Base-by-base conservation (phyloP, 345 rosid genomes). In the Murraya koenigii region DNA sequence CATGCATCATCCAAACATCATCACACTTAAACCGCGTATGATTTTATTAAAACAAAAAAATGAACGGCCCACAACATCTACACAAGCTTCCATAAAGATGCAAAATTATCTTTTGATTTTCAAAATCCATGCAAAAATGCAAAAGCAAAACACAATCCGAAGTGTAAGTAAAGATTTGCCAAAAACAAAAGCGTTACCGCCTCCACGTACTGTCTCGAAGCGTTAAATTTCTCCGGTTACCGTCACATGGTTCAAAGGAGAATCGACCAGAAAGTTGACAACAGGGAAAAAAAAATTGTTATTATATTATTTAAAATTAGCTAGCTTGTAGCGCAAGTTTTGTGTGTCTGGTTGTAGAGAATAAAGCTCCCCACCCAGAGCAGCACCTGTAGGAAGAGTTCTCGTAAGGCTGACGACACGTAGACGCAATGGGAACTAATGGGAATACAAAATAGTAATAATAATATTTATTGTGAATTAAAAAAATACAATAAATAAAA, bases 391-490 rank as follows among this genome's bases (percentile, higher is more conserved):
- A 69, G 68, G 80, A 62, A 26, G 52, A 26, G 52, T 41, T 60
- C 20, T 33, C 89, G 93, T 86, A 72, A 86, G 87, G 85, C 77
- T 88, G 98, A 92, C 92, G 88, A 77, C 87, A 79, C 62, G 78
- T 66, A 66, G 60, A 85, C 97, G 93, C 84, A 87, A 83, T 85
- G 83, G 77, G 86, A 82, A 82, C 83, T 47, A 63, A 77, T 75
- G 83, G 78, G 75, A 61, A 72, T 71, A 66, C 30, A 26, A 19
- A 36, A 3, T 32, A 56, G 49, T 44, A 44, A 44, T 44, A 62
- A 36, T 41, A 60, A 76, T 17, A 10, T 66, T 66, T 19, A 36
- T 35, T 38, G 19, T 66, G 7, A 19, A 36, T 67, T 67, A 67
- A 15, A 30, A 30, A 44, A 69, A 25, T 47, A 5, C 36, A 28